Evolutionary conservation across 176 grass and related monocot species (phyloP).

Genomic region (Cenchrus fungigraminus): DNA sequence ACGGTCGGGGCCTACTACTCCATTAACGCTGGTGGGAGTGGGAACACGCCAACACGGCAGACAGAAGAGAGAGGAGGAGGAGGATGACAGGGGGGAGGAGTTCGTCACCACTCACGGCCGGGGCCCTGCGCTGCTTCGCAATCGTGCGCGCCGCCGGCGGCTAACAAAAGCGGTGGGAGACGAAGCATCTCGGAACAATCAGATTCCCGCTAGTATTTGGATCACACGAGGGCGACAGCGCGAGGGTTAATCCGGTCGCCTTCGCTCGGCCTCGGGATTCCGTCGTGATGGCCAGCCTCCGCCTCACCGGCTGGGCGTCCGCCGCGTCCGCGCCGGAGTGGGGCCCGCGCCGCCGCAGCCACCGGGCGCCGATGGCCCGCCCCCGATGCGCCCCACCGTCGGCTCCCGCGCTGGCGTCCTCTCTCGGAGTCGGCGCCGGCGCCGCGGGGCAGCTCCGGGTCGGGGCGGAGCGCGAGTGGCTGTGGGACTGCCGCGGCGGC

Average conservation of each 20-base stretch:
- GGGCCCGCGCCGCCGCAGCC: neutral
- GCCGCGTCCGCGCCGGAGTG: neutral
- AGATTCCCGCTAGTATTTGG: slow-evolving; percentile 24
- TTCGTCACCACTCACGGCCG: slow-evolving; percentile 15
- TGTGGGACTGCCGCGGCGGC: slow-evolving; percentile 56
- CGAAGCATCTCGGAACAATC: slow-evolving; percentile 40
- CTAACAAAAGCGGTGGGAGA: slow-evolving; percentile 26
- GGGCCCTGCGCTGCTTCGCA: slow-evolving; percentile 9
- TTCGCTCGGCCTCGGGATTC: neutral
- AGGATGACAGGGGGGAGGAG: slow-evolving; percentile 28
- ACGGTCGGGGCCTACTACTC: neutral
- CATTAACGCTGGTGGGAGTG: neutral
- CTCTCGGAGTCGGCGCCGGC: neutral
- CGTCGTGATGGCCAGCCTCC: slow-evolving; percentile 49
- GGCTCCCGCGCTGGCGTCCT: slow-evolving; percentile 5
- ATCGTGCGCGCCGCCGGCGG: slow-evolving; percentile 36
- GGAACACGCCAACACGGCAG: neutral
- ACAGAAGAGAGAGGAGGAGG: neutral
- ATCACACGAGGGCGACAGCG: neutral
- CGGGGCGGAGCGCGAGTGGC: slow-evolving; percentile 33
- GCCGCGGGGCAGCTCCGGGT: slow-evolving; percentile 33
- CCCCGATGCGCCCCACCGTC: slow-evolving; percentile 26
- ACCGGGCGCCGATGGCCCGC: neutral
- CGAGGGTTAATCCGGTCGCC: neutral
- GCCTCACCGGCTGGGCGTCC: slow-evolving; percentile 27